Evolutionary conservation across 1,139 yeast species (phyloP).

Genomic region (Hemisphaericaspora subhashii): DNA sequence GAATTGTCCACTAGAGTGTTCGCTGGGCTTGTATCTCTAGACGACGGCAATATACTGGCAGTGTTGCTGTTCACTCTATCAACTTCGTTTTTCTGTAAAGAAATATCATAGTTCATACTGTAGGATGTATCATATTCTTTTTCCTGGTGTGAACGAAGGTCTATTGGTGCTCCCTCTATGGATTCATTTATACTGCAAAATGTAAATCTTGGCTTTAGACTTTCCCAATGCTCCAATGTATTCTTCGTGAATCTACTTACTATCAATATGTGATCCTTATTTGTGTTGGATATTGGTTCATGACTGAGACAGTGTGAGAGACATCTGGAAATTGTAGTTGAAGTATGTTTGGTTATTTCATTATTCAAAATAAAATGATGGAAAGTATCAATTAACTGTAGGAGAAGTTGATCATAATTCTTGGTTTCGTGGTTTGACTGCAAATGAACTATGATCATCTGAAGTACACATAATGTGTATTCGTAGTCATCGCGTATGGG

Average conservation of each 20-base stretch:
- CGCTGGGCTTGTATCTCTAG: conserved; percentile 8
- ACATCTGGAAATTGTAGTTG: conserved; percentile 47
- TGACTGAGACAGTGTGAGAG: conserved; percentile 54
- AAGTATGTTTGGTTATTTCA: conserved; percentile 44
- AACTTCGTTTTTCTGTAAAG: conserved; percentile 24
- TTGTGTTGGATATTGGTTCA: conserved; percentile 42
- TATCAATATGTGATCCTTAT: conserved; percentile 46
- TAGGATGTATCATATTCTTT: conserved; percentile 25
- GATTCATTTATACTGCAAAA: conserved; percentile 22
- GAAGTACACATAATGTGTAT: conserved; percentile 38
- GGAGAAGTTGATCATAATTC: conserved; percentile 27
- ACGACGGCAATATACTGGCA: conserved; percentile 16
- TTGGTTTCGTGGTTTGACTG: conserved; percentile 11
- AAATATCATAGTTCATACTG: conserved; percentile 32
- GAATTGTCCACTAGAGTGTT: background rate
- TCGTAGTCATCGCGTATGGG: conserved; percentile 49
- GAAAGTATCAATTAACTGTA: conserved; percentile 44
- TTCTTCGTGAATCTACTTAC: conserved; percentile 53
- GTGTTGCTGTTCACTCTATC: conserved; percentile 19
- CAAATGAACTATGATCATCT: conserved; percentile 9
- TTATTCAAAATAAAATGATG: conserved; percentile 29
- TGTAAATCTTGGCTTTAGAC: conserved; percentile 17
- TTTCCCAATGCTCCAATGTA: conserved; percentile 45
- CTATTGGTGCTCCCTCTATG: conserved; percentile 18
- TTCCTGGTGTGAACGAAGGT: background rate